phyloP scores from a whole-genome alignment of 2,329 filamentous ascomycete genomes.

The Sporothrix sp. region DNA sequence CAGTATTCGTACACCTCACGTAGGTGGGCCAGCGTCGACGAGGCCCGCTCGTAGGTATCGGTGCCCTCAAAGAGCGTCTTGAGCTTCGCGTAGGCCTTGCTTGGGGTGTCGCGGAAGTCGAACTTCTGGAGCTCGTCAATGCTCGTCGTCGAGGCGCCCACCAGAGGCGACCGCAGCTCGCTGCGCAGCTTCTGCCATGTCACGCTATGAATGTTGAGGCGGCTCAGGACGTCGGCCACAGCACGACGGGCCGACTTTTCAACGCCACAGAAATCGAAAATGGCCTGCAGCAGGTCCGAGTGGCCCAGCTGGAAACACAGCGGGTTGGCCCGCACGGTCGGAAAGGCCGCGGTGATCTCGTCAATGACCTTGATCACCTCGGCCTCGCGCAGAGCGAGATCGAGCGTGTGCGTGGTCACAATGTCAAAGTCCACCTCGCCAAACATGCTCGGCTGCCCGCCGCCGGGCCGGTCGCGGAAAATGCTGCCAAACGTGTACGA shows the following conservation, averaged over 20 bases:
- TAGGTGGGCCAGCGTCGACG: constrained; percentile 69
- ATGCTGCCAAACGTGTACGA: constrained; percentile 83
- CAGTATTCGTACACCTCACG: constrained; percentile 68
- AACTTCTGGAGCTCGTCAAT: constrained; percentile 85
- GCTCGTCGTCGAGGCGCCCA: constrained; percentile 79
- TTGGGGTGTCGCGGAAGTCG: constrained; percentile 64
- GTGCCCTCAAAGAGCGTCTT: constrained; percentile 52
- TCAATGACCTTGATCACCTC: constrained; percentile 92
- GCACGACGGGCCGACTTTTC: constrained; percentile 55
- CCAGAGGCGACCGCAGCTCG: constrained; percentile 69
- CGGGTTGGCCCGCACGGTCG: constrained; percentile 56
- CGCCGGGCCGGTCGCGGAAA: constrained; percentile 68
- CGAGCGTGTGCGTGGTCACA: constrained; percentile 69
- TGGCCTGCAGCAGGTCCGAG: constrained; percentile 70
- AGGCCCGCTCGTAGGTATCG: constrained; percentile 62
- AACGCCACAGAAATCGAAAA: constrained; percentile 86
- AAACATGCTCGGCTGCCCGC: constrained; percentile 71
- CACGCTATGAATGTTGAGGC: constrained; percentile 70
- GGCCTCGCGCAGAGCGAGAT: constrained; percentile 82
- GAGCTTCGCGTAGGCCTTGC: constrained; percentile 47
- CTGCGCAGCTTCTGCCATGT: constrained; percentile 76
- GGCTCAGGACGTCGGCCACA: constrained; percentile 76
- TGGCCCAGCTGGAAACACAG: constrained; percentile 92
- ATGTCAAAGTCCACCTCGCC: constrained; percentile 96
- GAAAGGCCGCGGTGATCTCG: constrained; percentile 75